phyloP scores from a whole-genome alignment of 106 monocot species.

The Amphibolis antarctica region DNA sequence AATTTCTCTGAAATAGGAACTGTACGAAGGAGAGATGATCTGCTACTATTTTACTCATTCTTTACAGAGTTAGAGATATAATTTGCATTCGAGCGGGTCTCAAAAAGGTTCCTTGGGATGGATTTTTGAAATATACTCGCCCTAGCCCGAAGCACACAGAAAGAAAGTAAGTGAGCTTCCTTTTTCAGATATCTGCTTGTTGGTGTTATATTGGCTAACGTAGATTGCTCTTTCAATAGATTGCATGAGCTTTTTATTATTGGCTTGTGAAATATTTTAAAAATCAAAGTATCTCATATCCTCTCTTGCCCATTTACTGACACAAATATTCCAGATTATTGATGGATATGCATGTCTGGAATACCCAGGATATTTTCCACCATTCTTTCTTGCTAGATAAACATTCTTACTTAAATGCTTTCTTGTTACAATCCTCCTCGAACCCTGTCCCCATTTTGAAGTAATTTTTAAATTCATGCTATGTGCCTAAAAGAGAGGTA shows the following conservation, averaged over 20 bases:
- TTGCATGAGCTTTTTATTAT: too few species aligned
- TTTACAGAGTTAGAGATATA: conserved; percentile 74
- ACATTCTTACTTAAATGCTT: neutral
- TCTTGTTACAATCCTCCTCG: too few species aligned
- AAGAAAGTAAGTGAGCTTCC: conserved; percentile 40
- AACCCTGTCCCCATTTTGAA: too few species aligned
- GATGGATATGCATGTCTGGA: neutral
- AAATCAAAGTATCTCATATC: too few species aligned
- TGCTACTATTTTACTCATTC: neutral
- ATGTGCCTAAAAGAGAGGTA: too few species aligned
- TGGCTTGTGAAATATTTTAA: too few species aligned
- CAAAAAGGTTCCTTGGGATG: conserved; percentile 98
- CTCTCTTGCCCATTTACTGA: too few species aligned
- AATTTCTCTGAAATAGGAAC: too few species aligned
- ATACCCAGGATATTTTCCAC: neutral
- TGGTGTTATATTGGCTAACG: neutral
- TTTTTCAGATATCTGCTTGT: neutral
- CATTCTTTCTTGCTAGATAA: neutral
- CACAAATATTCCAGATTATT: neutral
- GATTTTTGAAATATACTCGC: conserved; percentile 83
- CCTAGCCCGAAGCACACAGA: conserved; percentile 87
- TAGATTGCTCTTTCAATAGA: too few species aligned
- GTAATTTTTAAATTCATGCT: too few species aligned
- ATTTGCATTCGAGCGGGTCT: conserved; percentile 86
- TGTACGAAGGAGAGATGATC: neutral